phyloP scores from a whole-genome alignment of 1,284 basidiomycete genomes.

The Ustilago shanxiensis region DNA sequence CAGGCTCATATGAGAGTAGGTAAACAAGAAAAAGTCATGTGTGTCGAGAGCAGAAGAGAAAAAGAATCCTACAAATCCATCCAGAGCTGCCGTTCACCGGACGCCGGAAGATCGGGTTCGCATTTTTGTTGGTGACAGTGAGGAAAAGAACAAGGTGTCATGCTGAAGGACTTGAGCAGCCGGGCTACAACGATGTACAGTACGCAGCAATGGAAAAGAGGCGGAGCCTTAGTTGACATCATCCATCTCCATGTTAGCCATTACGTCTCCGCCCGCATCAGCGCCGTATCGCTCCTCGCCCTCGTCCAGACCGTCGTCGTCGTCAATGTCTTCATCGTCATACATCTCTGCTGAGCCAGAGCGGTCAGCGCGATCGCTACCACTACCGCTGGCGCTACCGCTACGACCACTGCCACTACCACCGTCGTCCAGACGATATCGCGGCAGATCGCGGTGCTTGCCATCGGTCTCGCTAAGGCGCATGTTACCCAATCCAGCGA shows the following conservation, averaged over 20 bases:
- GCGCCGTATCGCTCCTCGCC: slow-evolving; percentile 67
- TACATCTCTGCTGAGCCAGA: slow-evolving; percentile 58
- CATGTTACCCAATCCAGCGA: slow-evolving; percentile 50
- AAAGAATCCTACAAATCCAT: background rate
- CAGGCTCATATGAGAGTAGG: background rate
- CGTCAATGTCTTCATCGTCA: slow-evolving; percentile 66
- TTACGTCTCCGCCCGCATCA: slow-evolving; percentile 62
- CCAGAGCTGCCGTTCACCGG: background rate
- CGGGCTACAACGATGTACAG: background rate
- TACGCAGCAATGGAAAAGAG: background rate
- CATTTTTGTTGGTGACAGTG: background rate
- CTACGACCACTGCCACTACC: slow-evolving; percentile 33
- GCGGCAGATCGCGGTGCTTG: slow-evolving; percentile 18
- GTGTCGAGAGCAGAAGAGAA: background rate
- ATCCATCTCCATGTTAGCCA: slow-evolving; percentile 70
- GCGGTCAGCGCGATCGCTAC: slow-evolving; percentile 46
- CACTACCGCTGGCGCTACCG: slow-evolving; percentile 31
- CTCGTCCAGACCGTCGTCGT: slow-evolving; percentile 41
- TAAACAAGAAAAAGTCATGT: background rate
- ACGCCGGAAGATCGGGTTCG: background rate
- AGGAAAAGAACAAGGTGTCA: background rate
- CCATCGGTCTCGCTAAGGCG: slow-evolving; percentile 28
- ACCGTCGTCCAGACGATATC: slow-evolving; percentile 47
- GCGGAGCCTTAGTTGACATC: slow-evolving; percentile 48
- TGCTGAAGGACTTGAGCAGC: background rate